phyloP scores from a whole-genome alignment of 352 stramenopile genomes.

The Sclerospora graminicola region DNA sequence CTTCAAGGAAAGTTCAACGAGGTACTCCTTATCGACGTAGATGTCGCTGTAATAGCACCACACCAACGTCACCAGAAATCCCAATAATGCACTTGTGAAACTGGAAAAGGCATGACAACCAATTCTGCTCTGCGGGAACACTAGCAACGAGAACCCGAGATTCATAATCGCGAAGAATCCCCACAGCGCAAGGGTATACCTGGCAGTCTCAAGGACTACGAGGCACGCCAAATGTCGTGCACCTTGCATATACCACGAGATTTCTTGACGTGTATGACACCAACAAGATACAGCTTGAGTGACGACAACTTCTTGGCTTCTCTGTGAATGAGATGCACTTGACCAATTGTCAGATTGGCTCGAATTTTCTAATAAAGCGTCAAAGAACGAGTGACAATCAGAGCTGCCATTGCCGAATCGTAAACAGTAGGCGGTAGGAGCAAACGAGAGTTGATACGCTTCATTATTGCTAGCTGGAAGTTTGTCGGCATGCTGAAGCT shows the following conservation, averaged over 20 bases:
- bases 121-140: conserved; percentile 3
- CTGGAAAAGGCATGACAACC: conserved; percentile 20
- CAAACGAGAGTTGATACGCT: conserved; percentile 22
- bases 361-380: too few species aligned
- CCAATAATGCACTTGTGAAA: conserved; percentile 26
- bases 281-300: too few species aligned
- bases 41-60: conserved; percentile 48
- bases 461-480: not conserved
- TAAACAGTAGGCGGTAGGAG: conserved; percentile 39
- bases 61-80: conserved; percentile 25
- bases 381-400: conserved; percentile 32
- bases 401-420: conserved; percentile 19
- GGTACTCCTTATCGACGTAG: conserved; percentile 30
- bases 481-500: conserved; percentile 6
- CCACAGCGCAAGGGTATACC: too few species aligned
- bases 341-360: too few species aligned
- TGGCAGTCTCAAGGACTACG: too few species aligned
- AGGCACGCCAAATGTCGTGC: too few species aligned
- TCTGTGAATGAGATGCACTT: too few species aligned
- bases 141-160: conserved; percentile 13
- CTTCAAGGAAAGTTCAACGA: conserved; percentile 27
- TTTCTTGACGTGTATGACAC: too few species aligned
- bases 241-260: too few species aligned
- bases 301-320: too few species aligned
- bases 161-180: conserved; percentile 12